Evolutionary conservation across 163 green algal genomes (phyloP).

Genomic region (Botryococcus braunii): DNA sequence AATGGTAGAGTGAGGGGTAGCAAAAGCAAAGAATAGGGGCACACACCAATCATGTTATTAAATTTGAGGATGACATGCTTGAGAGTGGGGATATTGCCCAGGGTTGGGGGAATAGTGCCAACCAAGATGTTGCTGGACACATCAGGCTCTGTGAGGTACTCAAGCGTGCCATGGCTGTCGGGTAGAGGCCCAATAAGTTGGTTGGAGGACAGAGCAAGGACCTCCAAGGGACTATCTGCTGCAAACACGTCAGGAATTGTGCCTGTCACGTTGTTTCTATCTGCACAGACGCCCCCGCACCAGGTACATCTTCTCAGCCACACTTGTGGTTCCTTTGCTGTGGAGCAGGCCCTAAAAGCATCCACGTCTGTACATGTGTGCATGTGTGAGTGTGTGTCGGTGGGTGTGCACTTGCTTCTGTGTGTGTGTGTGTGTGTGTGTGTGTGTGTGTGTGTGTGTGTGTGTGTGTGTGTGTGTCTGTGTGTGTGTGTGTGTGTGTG

Average conservation of each 20-base stretch:
- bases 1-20: too few relatives aligned
- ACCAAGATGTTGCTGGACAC: conserved; percentile 7
- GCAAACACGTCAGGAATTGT: conserved; percentile 2
- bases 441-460: too few relatives aligned
- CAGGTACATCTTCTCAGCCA: not conserved
- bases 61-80: conserved; percentile 5
- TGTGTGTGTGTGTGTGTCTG: too few relatives aligned
- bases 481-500: too few relatives aligned
- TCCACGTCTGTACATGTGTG: too few relatives aligned
- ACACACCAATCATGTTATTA: conserved; percentile 17
- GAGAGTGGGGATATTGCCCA: conserved; percentile 5
- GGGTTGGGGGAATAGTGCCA: conserved; percentile 9
- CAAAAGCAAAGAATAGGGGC: too few relatives aligned
- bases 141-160: conserved; percentile 7
- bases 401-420: too few relatives aligned
- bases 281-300: not conserved
- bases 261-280: conserved; percentile 9
- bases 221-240: not conserved
- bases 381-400: too few relatives aligned
- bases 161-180: not conserved
- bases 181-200: conserved; percentile 9
- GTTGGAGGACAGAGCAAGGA: conserved; percentile 13
- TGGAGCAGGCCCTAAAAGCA: too few relatives aligned
- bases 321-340: not conserved
- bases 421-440: too few relatives aligned